These are phyloP conservation scores for Kwoniella sp. DNA, from an alignment of 768 basidiomycete species.

Conservation along the genomic window DNA sequence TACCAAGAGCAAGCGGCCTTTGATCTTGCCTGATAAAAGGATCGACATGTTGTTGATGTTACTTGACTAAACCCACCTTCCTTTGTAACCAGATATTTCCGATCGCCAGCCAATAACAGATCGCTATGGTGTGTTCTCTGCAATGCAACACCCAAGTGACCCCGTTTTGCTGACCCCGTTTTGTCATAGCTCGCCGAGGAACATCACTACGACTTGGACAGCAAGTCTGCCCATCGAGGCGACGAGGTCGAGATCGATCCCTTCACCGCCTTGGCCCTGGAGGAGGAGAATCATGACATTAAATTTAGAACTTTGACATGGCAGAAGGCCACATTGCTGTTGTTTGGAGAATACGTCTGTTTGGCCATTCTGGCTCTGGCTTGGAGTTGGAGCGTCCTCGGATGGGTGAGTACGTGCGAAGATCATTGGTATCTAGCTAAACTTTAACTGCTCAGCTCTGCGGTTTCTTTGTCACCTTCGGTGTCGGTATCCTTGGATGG, in stretches of 20 bases:
- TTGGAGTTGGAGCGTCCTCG: constrained; percentile 49
- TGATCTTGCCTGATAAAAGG: not conserved
- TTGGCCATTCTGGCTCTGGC: constrained; percentile 46
- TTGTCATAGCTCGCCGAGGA: constrained; percentile 23
- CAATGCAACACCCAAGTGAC: too few species aligned
- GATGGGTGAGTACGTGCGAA: constrained; percentile 31
- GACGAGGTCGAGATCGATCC: constrained; percentile 35
- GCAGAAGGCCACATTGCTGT: constrained; percentile 44
- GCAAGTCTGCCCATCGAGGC: not conserved
- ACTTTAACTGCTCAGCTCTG: constrained; percentile 4
- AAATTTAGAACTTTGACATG: constrained; percentile 44
- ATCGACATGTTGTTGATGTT: not conserved
- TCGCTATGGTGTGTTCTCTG: not conserved
- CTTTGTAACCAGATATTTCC: not conserved
- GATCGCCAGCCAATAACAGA: too few species aligned
- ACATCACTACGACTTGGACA: constrained; percentile 6
- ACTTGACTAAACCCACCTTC: not conserved
- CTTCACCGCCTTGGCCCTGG: constrained; percentile 34
- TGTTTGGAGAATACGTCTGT: constrained; percentile 52
- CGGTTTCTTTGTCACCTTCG: constrained; percentile 49
- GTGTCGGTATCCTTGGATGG: constrained; percentile 42
- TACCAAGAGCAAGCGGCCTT: not conserved
- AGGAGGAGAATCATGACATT: constrained; percentile 45
- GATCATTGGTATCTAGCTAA: not conserved
- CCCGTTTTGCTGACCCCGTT: too few species aligned